A percentile compares a stretch with the other conserved stretches of the same genome.
Evolutionary conservation across 352 stramenopile species (phyloP).

Genomic region (Plasmopara viticola): DNA sequence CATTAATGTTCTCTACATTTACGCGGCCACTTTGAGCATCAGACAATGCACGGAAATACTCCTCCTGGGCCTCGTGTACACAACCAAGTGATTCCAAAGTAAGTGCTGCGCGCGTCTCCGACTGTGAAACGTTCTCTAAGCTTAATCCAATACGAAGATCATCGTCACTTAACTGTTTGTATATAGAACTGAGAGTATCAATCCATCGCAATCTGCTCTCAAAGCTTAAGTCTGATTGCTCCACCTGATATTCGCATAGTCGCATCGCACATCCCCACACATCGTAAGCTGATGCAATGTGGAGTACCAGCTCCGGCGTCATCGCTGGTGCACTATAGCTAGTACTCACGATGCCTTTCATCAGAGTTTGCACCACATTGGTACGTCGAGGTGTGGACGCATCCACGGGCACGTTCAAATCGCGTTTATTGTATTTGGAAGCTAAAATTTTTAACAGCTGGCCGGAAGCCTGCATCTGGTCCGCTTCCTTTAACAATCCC

Average conservation of each 20-base stretch:
- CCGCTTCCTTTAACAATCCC: slow-evolving; percentile 33
- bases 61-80: slow-evolving; percentile 82
- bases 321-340: slow-evolving; percentile 54
- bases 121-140: slow-evolving; percentile 65
- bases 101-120: slow-evolving; percentile 66
- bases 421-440: slow-evolving; percentile 84
- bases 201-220: slow-evolving; percentile 81
- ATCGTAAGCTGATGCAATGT: slow-evolving; percentile 78
- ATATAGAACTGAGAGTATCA: slow-evolving; percentile 77
- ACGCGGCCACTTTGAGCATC: slow-evolving; percentile 66
- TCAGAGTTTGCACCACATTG: slow-evolving; percentile 82
- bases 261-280: slow-evolving; percentile 67
- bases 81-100: slow-evolving; percentile 77
- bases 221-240: slow-evolving; percentile 56
- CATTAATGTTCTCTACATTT: slow-evolving; percentile 73
- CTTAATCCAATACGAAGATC: slow-evolving; percentile 76
- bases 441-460: slow-evolving; percentile 75
- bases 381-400: slow-evolving; percentile 42
- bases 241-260: slow-evolving; percentile 80
- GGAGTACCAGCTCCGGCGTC: slow-evolving; percentile 77
- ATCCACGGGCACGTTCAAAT: slow-evolving; percentile 67
- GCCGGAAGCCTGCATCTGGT: slow-evolving; percentile 50
- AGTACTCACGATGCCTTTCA: slow-evolving; percentile 68
- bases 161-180: slow-evolving; percentile 82
- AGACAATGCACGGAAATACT: slow-evolving; percentile 80